Evolutionary conservation across 2,329 filamentous ascomycete species (phyloP).

Genomic region (Acrocalymma vagum): DNA sequence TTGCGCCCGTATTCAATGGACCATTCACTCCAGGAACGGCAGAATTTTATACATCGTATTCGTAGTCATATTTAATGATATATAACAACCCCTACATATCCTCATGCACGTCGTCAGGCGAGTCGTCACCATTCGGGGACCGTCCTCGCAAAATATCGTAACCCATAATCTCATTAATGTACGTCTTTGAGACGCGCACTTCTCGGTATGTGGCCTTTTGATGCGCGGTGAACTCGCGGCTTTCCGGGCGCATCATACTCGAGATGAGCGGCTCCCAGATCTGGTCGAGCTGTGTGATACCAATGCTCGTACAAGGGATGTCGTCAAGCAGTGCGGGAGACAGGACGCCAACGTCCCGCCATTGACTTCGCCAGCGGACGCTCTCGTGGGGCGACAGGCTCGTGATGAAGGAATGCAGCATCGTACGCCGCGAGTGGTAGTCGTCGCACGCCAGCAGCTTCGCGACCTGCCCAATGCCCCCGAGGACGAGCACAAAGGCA

Average conservation of each 20-base stretch:
- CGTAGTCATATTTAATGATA: too few species aligned
- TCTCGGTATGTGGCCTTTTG: constrained; percentile 39
- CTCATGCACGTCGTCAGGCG: constrained; percentile 30
- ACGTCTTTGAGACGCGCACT: constrained; percentile 36
- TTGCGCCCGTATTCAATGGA: too few species aligned
- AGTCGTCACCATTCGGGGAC: constrained; percentile 32
- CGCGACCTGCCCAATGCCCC: constrained; percentile 43
- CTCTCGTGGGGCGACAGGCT: constrained; percentile 46
- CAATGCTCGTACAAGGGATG: constrained; percentile 45
- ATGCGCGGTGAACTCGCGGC: constrained; percentile 37
- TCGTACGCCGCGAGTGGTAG: constrained; percentile 40
- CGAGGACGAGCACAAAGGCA: constrained; percentile 44
- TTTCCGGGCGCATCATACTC: constrained; percentile 39
- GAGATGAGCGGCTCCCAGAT: constrained; percentile 44
- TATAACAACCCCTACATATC: too few species aligned
- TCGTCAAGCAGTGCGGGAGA: constrained; percentile 45
- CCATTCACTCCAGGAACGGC: too few species aligned
- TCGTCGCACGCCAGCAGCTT: constrained; percentile 42
- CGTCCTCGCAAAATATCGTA: constrained; percentile 45
- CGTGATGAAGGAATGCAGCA: constrained; percentile 43
- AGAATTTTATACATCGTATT: too few species aligned
- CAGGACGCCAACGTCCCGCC: constrained; percentile 43
- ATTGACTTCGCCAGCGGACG: constrained; percentile 42
- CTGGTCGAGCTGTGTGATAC: constrained; percentile 45
- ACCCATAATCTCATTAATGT: constrained; percentile 46